These are phyloP conservation scores for Phytophthora megakarya DNA, from an alignment of 352 stramenopile species.

Conservation along the genomic window DNA sequence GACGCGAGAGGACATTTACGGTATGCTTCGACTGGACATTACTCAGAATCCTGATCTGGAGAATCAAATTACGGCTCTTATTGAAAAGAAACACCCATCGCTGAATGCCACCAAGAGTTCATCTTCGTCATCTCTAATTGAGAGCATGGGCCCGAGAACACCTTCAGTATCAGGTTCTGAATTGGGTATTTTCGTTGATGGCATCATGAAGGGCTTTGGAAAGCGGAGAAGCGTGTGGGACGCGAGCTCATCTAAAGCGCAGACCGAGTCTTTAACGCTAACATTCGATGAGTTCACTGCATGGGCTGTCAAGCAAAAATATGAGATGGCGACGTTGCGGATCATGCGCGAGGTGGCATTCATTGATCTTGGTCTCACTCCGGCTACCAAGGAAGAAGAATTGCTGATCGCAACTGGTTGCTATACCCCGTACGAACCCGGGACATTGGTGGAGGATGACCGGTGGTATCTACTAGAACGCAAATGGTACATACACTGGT, in stretches of 20 bases:
- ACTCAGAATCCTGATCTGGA: slow-evolving; percentile 78
- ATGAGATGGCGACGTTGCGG: slow-evolving; percentile 76
- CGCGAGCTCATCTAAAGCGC: slow-evolving; percentile 35
- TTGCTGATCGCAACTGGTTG: slow-evolving; percentile 71
- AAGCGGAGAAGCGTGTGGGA: slow-evolving; percentile 40
- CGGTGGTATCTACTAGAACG: slow-evolving; percentile 84
- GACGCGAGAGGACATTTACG: slow-evolving; percentile 82
- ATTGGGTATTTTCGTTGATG: slow-evolving; percentile 80
- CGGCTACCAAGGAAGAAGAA: slow-evolving; percentile 79
- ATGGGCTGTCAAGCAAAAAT: slow-evolving; percentile 71
- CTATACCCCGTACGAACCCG: slow-evolving; percentile 75
- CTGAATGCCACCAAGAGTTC: slow-evolving; percentile 53
- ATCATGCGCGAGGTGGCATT: slow-evolving; percentile 89
- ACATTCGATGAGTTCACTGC: slow-evolving; percentile 72
- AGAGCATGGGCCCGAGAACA: slow-evolving; percentile 62
- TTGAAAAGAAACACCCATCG: slow-evolving; percentile 61
- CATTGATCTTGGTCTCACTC: slow-evolving; percentile 78
- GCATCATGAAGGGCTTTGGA: slow-evolving; percentile 67
- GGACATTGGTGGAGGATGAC: slow-evolving; percentile 78
- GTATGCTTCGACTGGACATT: slow-evolving; percentile 83
- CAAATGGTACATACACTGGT: slow-evolving; percentile 89
- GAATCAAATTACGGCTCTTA: slow-evolving; percentile 61
- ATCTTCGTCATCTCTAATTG: slow-evolving; percentile 54
- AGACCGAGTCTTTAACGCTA: slow-evolving; percentile 45
- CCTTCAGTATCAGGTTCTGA: slow-evolving; percentile 81